These are phyloP conservation scores for Chytriomyces confervae DNA, from an alignment of 192 early-diverging fungal species.

Conservation along the genomic window DNA sequence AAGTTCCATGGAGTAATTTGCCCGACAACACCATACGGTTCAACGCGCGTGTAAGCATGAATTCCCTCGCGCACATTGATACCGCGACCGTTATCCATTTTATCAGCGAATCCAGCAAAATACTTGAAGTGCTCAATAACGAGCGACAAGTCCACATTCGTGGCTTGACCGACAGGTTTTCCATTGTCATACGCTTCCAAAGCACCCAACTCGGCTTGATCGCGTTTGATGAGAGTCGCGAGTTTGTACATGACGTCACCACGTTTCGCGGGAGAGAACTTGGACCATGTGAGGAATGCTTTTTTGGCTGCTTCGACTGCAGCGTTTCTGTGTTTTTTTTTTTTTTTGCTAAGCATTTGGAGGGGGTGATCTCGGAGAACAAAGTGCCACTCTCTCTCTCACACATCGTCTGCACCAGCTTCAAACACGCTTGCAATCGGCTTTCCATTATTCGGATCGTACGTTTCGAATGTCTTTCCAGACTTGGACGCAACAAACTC, in stretches of 20 bases:
- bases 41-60: conserved; percentile 36
- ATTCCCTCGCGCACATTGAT: conserved; percentile 18
- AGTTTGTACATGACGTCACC: conserved; percentile 40
- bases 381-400: neutral
- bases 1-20: conserved; percentile 42
- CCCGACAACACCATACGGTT: conserved; percentile 49
- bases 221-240: conserved; percentile 49
- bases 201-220: conserved; percentile 42
- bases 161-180: conserved; percentile 40
- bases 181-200: conserved; percentile 57
- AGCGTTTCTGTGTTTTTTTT: conserved; percentile 20
- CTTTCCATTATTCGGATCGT: conserved; percentile 52
- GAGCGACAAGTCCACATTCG: conserved; percentile 13
- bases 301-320: conserved; percentile 49
- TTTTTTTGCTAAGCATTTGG: neutral
- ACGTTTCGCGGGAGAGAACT: conserved; percentile 22
- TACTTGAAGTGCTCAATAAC: conserved; percentile 20
- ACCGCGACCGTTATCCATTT: conserved; percentile 38
- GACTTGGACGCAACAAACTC: conserved; percentile 49
- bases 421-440: conserved; percentile 42
- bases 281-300: conserved; percentile 50
- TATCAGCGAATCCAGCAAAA: conserved; percentile 49
- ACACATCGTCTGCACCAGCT: conserved; percentile 51
- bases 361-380: neutral
- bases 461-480: conserved; percentile 50